phyloP scores from a whole-genome alignment of 306 rosid species.

The Citrullus mucosospermus region DNA sequence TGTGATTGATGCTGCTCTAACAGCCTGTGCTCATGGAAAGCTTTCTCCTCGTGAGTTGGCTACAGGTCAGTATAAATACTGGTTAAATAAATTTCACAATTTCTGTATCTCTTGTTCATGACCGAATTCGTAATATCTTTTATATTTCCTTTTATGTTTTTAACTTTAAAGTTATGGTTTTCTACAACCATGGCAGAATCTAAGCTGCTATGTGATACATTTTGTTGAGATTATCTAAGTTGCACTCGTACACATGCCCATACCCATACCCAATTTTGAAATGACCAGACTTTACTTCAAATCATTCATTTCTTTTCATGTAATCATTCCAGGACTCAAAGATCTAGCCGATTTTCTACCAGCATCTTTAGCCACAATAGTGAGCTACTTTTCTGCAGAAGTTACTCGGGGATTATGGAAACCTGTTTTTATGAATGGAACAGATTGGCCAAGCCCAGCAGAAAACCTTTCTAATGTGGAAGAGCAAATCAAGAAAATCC shows the following conservation, averaged over 20 bases:
- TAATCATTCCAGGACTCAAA: slow-evolving; percentile 59
- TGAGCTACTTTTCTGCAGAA: slow-evolving; percentile 94
- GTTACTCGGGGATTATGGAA: slow-evolving; percentile 94
- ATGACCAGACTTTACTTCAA: neutral
- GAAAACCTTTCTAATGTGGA: slow-evolving; percentile 78
- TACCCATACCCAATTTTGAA: neutral
- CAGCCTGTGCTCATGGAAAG: slow-evolving; percentile 94
- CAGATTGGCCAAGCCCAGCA: slow-evolving; percentile 99
- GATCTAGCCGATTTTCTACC: slow-evolving; percentile 98
- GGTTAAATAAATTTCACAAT: neutral
- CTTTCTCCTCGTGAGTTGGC: slow-evolving; percentile 96
- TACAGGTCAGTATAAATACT: slow-evolving; percentile 41
- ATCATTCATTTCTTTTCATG: slow-evolving; percentile 6
- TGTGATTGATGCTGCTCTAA: slow-evolving; percentile 94
- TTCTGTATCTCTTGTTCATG: neutral
- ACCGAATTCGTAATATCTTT: neutral
- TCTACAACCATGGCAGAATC: neutral
- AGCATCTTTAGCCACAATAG: slow-evolving; percentile 88
- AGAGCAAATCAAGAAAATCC: slow-evolving; percentile 79
- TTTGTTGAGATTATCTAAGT: neutral
- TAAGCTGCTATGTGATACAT: neutral
- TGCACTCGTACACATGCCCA: neutral
- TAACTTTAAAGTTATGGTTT: neutral
- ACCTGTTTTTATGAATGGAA: slow-evolving; percentile 90
- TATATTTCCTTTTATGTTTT: neutral